Base-by-base conservation (phyloP, 345 rosid genomes). In the Eucalyptus cloeziana region DNA sequence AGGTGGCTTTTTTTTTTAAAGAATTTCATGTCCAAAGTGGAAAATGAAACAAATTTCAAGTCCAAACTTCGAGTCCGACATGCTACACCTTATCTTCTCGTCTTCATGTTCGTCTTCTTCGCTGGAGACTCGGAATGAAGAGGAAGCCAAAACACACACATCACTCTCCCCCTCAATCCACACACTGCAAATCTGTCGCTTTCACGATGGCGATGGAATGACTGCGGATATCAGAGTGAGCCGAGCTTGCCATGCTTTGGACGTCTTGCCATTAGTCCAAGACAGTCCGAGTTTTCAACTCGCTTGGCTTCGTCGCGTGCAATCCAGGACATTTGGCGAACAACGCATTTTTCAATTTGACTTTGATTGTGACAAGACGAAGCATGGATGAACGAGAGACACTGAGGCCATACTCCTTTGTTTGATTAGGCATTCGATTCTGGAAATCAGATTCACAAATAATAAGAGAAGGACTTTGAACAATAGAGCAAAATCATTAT, bases 401-500 rank as follows among this genome's bases (percentile, higher is more conserved):
- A 24, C 30, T 24, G 62, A 24, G 30, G 30, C 62, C 62, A 24
- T 21, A 10, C 62, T 56, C 62, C 62, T 56, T 24, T 56, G 6
- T 0, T 24, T 2, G 62, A 56, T 56, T 24, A 24, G 6, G 3
- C 0, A 24, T 24, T 4, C 1, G 62, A 56, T 4, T 56, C 12
- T 10, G 30, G 62, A 56, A 56, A 0, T 56, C 62, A 56, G 30
- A 56, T 0, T 56, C 30, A 4, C 58, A 52, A 52, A 52, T 52
- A 0, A 19, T 52, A 0, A 52, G 58, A 7, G 58, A 7, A 0
- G 58, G 58, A 52, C 58, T 52, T 2, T 52, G 58, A 21, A 52
- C 25, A 21, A 21, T 25, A 52, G 25, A 52, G 58, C 58, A 52
- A 52, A 21, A 52, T 52, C 58, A 52, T 21, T 52, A 52, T 52